phyloP scores from a whole-genome alignment of 345 rosid species.

The Salix udensis region DNA sequence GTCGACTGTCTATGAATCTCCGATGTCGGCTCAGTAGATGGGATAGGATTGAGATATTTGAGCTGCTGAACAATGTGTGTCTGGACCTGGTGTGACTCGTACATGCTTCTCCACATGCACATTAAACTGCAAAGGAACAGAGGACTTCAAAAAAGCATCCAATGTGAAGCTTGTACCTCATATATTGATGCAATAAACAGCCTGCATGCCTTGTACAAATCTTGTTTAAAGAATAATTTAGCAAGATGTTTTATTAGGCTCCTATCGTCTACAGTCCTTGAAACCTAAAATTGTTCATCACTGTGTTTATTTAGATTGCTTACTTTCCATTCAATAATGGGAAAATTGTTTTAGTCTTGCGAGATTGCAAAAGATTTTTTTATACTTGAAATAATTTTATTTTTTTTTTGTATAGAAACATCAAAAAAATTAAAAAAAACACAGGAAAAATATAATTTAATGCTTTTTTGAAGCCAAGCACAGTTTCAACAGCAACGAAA shows the following conservation, averaged over 20 bases:
- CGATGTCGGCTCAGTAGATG: conserved; percentile 79
- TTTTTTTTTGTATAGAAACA: too few species aligned
- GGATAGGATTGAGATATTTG: conserved; percentile 75
- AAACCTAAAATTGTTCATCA: background rate
- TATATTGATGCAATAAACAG: background rate
- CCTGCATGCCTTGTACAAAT: background rate
- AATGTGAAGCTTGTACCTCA: background rate
- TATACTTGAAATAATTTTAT: background rate
- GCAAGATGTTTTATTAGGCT: background rate
- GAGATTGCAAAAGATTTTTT: too few species aligned
- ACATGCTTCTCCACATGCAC: conserved; percentile 99
- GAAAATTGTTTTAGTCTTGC: background rate
- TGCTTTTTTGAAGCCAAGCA: too few species aligned
- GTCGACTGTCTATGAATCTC: conserved; percentile 91
- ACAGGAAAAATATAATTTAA: too few species aligned
- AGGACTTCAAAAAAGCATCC: background rate
- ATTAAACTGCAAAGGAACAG: conserved; percentile 47
- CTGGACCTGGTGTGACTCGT: conserved; percentile 96
- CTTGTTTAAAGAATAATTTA: background rate
- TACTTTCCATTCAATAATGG: background rate
- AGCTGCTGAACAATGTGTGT: conserved; percentile 96
- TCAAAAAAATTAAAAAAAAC: too few species aligned
- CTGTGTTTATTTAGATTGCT: background rate
- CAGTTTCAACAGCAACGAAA: too few species aligned
- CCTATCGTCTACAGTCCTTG: background rate